Base-by-base conservation (phyloP, 805 yeast genomes). In the Pichia paraexigua region DNA sequence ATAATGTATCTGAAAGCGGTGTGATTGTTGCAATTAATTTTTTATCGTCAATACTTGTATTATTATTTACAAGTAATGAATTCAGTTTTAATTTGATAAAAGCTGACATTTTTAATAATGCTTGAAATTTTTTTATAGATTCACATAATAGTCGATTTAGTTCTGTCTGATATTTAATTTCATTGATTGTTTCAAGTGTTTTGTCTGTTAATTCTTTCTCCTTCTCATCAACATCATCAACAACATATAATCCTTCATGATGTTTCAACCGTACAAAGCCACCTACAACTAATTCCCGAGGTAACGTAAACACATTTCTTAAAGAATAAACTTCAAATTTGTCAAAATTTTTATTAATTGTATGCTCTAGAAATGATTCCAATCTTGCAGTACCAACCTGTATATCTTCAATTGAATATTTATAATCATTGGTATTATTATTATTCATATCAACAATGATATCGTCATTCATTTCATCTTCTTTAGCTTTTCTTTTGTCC, bases 261-360 rank as follows among this genome's bases (percentile, higher is more conserved):
- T 88, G 94, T 47, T 74, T 75, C 46, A 90, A 69, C 46, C 84
- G 66, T 50, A 91, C 69, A 72, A 79, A 81, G 7, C 96, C 95
- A 13, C 71, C 77, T 3, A 75, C 75, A 0, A 85, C 73, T 35
- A 87, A 70, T 15, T 82, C 85, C 6, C 67, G 67, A 0, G 96
- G 96, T 18, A 91, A 70, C 13, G 76, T 77, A 50, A 91, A 72
- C 13, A 91, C 79, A 63, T 91, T 91, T 61, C 96, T 70, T 47
- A 88, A 68, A 2, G 87, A 78, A 66, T 91, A 91, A 35, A 89
- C 69, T 67, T 91, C 97, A 59, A 87, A 82, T 63, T 84, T 84
- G 65, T 91, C 97, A 64, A 88, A 90, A 63, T 87, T 87, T 58
- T 75, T 75, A 67, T 90, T 96, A 12, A 90, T 85, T 0, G 83